phyloP scores from a whole-genome alignment of 768 basidiomycete genomes.

The Amanita thiersii region DNA sequence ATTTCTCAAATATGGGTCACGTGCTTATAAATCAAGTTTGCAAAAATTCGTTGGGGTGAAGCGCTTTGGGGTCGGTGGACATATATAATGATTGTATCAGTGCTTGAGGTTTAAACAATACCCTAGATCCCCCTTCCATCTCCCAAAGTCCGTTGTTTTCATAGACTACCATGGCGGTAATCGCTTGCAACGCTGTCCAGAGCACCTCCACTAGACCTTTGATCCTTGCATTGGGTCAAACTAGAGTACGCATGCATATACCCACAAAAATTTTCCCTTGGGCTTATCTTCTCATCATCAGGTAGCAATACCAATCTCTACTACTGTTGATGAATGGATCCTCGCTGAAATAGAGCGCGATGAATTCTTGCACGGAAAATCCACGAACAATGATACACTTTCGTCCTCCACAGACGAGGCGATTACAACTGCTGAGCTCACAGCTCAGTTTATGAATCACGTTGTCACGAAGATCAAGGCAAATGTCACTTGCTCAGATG shows the following conservation, averaged over 20 bases:
- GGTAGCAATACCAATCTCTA: constrained; percentile 85
- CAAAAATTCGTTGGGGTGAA: constrained; percentile 39
- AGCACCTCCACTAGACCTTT: constrained; percentile 40
- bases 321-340: constrained; percentile 81
- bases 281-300: constrained; percentile 19
- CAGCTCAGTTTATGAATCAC: constrained; percentile 77
- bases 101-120: constrained; percentile 16
- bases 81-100: constrained; percentile 28
- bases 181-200: constrained; percentile 28
- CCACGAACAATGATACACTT: constrained; percentile 47
- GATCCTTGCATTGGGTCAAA: constrained; percentile 36
- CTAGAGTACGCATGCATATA: constrained; percentile 37
- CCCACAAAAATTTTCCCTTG: constrained; percentile 9
- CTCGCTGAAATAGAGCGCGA: constrained; percentile 87
- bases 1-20: constrained; percentile 1
- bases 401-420: constrained; percentile 42
- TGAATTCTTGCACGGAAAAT: constrained; percentile 68
- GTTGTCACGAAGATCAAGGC: constrained; percentile 56
- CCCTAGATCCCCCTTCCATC: constrained; percentile 12
- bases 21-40: constrained; percentile 12
- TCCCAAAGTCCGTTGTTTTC: constrained; percentile 15
- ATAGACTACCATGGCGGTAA: constrained; percentile 27
- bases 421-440: constrained; percentile 70
- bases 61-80: constrained; percentile 32
- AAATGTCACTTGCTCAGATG: constrained; percentile 41